Evolutionary conservation across 768 basidiomycete genomes (phyloP), one percentile per base, ranked within the genome.

Genomic region (Ramaria rubella): DNA sequence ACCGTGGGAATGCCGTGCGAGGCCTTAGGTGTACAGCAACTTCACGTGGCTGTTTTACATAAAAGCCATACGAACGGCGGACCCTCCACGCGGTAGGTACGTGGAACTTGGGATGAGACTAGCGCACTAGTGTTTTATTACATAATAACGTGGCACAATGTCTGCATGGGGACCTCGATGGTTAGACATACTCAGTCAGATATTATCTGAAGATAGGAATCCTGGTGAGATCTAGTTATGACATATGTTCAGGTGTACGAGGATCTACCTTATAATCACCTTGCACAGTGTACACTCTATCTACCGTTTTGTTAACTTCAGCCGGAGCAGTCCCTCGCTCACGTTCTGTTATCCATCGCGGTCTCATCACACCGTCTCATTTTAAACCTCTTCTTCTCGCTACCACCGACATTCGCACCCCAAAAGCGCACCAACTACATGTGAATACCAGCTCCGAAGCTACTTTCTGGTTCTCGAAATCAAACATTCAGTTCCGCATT

Each of bases 401-500:
- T 48, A 80, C 84, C 12, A 89, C 89, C 46, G 90, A 91, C 70
- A 66, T 84, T 45, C 85, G 90, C 24, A 76, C 82, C 1, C 81
- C 82, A 21, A 93, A 93, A 63, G 76, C 81, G 31, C 46, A 68
- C 1, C 83, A 90, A 61, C 70, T 90, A 46, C 71, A 70, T 23
- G 64, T 72, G 34, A 74, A 73, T 55, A 64, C 75, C 9, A 67
- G 73, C 42, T 78, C 84, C 59, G 85, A 92, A 66, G 61, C 85
- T 42, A 80, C 76, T 11, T 92, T 86, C 83, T 94, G 89, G 87
- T 77, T 84, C 52, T 74, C 78, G 29, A 77, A 78, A 21, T 77
- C 81, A 0, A 68, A 77, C 52, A 83, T 88, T 65, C 91, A 94
- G 63, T 91, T 84, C 65, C 83, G 92, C 46, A 70, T 94, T 63